Evolutionary conservation across 768 basidiomycete species (phyloP), one percentile per base, ranked within the genome.

Genomic region (Mycena crocata): DNA sequence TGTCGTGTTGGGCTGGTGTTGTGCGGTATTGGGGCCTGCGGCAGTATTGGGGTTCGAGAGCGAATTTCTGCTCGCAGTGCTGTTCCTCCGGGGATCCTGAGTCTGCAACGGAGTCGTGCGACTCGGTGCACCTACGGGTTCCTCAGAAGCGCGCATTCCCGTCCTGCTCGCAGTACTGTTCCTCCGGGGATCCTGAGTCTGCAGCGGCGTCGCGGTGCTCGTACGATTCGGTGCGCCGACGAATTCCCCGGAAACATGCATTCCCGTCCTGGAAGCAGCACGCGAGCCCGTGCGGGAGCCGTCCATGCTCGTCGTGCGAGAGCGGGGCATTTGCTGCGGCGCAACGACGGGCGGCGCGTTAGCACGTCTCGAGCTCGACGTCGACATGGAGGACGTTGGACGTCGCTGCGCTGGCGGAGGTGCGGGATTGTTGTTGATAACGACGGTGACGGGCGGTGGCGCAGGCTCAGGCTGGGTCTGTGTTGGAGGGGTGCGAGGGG

Each of bases 331-430:
- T 12, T 55, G 54, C 26, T 42, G 54, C 32, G 23, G 23, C 26
- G 15, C n/a, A 40, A 45, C 57, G 1, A 21, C 35, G 13, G 66
- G 59, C n/a, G 55, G 64, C 2, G 49, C 52, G 37, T 59, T 66
- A 2, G 50, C 54, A 19, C 59, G 66, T 4, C 60, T 59, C 12
- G 60, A 3, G 55, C 39, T 62, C 15, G 60, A 23, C 34, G 31
- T 31, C 1, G 59, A 61, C 28, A 32, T 42, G 21, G 49, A 30
- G n/a, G 60, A 62, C 8, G 52, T 7, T 2, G 64, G 34, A 12
- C 57, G 57, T 24, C 21, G 48, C n/a, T n/a, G n/a, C n/a, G n/a
- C n/a, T n/a, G n/a, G n/a, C n/a, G n/a, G n/a, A n/a, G n/a, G n/a
- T n/a, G n/a, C n/a, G n/a, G n/a, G n/a, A n/a, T n/a, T n/a, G n/a